These are phyloP conservation scores for Biscutella auriculata DNA, from an alignment of 441 rosid genomes.

Conservation along the genomic window DNA sequence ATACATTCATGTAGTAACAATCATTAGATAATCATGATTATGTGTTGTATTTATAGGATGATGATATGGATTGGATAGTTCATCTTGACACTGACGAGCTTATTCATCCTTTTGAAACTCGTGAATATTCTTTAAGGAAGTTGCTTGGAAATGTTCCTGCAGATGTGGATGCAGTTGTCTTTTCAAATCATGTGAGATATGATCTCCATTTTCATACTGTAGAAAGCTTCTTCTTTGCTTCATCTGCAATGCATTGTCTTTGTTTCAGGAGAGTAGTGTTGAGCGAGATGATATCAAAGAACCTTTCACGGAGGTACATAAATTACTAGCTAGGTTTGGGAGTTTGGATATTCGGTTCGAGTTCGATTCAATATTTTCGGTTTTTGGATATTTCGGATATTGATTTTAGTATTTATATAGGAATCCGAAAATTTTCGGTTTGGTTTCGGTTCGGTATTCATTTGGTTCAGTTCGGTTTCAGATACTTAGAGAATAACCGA, in stretches of 20 bases:
- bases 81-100: slow-evolving; percentile 95
- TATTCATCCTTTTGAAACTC: slow-evolving; percentile 64
- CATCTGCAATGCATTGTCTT: background rate
- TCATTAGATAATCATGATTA: background rate
- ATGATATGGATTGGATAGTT: slow-evolving; percentile 76
- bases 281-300: slow-evolving; percentile 41
- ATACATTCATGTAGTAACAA: background rate
- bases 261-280: slow-evolving; percentile 76
- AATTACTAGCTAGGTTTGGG: too few species aligned
- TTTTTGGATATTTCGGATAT: too few species aligned
- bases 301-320: too few species aligned
- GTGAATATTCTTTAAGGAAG: slow-evolving; percentile 66
- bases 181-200: slow-evolving; percentile 64
- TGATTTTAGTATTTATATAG: too few species aligned
- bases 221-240: slow-evolving; percentile 4
- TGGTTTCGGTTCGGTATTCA: too few species aligned
- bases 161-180: slow-evolving; percentile 61
- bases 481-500: too few species aligned
- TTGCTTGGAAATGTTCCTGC: slow-evolving; percentile 55
- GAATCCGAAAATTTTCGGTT: too few species aligned
- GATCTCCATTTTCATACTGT: background rate
- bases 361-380: too few species aligned
- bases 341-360: too few species aligned
- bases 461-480: too few species aligned
- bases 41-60: slow-evolving; percentile 39